phyloP scores from a whole-genome alignment of 805 yeast species.

The Danielia oregonensis region DNA sequence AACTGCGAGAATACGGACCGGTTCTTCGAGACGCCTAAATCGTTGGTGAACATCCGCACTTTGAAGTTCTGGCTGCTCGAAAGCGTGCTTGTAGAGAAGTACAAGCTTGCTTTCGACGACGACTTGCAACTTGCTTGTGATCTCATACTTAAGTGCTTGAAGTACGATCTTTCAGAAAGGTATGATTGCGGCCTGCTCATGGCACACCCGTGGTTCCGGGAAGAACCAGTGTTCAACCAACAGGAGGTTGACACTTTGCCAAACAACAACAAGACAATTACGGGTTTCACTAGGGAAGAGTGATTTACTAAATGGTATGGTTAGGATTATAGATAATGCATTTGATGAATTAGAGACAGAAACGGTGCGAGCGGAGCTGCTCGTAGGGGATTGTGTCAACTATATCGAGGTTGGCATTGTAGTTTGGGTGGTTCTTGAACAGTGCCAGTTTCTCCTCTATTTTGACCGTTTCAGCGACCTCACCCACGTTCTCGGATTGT shows the following conservation, averaged over 20 bases:
- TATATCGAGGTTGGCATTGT: no score
- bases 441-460: no score
- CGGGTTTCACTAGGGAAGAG: slow-evolving; percentile 31
- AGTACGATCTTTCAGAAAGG: slow-evolving; percentile 45
- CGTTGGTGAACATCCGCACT: slow-evolving; percentile 72
- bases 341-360: slow-evolving; percentile 6
- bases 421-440: no score
- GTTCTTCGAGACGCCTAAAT: slow-evolving; percentile 64
- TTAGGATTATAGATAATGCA: background rate
- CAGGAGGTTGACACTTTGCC: slow-evolving; percentile 19
- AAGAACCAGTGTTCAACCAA: slow-evolving; percentile 8
- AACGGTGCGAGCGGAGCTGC: slow-evolving; percentile 12
- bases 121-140: slow-evolving; percentile 39
- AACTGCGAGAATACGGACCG: slow-evolving; percentile 56
- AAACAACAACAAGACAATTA: slow-evolving; percentile 23
- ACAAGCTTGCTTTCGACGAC: slow-evolving; percentile 49
- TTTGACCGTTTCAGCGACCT: no score
- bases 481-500: no score
- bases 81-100: slow-evolving; percentile 81
- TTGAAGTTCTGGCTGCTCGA: slow-evolving; percentile 86
- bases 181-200: slow-evolving; percentile 53
- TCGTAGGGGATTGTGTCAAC: slow-evolving; percentile 8
- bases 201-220: slow-evolving; percentile 49
- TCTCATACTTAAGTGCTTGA: slow-evolving; percentile 49
- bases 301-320: no score